Evolutionary conservation across 441 rosid genomes (phyloP).

Genomic region (Syzygium syzygioides): DNA sequence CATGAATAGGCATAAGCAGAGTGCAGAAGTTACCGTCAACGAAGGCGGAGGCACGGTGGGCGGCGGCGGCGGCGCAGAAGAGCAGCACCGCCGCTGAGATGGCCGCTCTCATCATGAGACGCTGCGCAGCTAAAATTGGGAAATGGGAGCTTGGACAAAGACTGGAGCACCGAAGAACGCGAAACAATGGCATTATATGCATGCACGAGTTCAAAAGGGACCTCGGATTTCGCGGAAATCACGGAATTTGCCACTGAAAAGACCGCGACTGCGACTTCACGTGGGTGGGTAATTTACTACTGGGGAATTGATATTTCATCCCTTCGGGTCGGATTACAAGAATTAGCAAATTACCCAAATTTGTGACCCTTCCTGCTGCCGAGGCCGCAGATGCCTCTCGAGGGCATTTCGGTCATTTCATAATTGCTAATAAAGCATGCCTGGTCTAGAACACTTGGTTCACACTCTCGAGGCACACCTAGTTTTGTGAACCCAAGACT

Average conservation of each 20-base stretch:
- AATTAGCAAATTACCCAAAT: too few species aligned
- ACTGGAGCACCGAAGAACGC: background rate
- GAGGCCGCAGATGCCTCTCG: background rate
- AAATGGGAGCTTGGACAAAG: background rate
- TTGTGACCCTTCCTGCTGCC: background rate
- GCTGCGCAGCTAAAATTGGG: background rate
- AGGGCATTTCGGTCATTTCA: background rate
- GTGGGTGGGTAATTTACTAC: background rate
- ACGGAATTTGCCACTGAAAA: conserved; percentile 21
- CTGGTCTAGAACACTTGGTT: background rate
- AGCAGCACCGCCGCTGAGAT: conserved; percentile 32
- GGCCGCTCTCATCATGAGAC: conserved; percentile 22
- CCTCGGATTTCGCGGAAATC: conserved; percentile 17
- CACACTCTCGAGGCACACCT: background rate
- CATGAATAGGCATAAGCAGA: background rate
- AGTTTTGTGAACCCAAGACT: background rate
- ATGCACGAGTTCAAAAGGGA: conserved; percentile 2
- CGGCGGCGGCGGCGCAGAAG: conserved; percentile 17
- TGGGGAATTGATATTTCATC: background rate
- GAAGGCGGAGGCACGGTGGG: conserved; percentile 35
- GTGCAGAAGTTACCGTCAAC: conserved; percentile 32
- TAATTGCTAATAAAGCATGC: background rate
- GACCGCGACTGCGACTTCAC: background rate
- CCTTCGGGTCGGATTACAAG: background rate
- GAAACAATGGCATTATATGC: conserved; percentile 38